A percentile compares a stretch with the other conserved stretches of the same genome.
These are phyloP conservation scores for Drechslerella dactyloides DNA, from an alignment of 2,329 filamentous ascomycete species.

Conservation along the genomic window DNA sequence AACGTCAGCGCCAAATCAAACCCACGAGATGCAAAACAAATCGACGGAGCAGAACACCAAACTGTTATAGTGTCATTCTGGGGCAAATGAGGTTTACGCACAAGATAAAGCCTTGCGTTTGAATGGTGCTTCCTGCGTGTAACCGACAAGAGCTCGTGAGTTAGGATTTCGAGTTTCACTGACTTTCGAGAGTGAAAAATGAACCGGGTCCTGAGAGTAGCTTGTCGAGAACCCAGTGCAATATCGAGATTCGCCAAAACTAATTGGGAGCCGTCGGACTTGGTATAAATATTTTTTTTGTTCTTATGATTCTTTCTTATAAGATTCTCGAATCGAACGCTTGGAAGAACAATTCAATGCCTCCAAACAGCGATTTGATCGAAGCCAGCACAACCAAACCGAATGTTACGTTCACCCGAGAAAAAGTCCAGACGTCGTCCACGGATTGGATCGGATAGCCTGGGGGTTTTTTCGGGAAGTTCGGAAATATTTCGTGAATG, in stretches of 20 bases:
- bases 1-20: conserved; percentile 9
- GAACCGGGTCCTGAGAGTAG: conserved; percentile 16
- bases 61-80: too few relatives aligned
- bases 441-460: conserved; percentile 17
- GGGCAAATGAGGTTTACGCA: too few relatives aligned
- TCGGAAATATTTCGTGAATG: conserved; percentile 35
- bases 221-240: too few relatives aligned
- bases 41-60: too few relatives aligned
- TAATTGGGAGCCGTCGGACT: conserved; percentile 7
- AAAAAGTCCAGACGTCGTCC: conserved; percentile 26
- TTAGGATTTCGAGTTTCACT: conserved; percentile 36
- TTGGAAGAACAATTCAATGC: conserved; percentile 51
- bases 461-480: conserved; percentile 15
- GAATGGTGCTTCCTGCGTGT: conserved; percentile 13
- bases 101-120: conserved; percentile 49
- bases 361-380: conserved; percentile 51
- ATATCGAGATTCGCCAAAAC: too few relatives aligned
- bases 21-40: background rate
- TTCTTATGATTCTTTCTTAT: conserved; percentile 1
- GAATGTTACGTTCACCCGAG: conserved; percentile 28
- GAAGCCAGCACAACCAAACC: conserved; percentile 51
- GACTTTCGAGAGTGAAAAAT: conserved; percentile 10
- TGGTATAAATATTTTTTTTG: conserved; percentile 25
- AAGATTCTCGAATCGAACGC: conserved; percentile 35
- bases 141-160: conserved; percentile 26